These are phyloP conservation scores for Terfezia boudieri DNA, from an alignment of 495 filamentous ascomycete genomes.

Conservation along the genomic window DNA sequence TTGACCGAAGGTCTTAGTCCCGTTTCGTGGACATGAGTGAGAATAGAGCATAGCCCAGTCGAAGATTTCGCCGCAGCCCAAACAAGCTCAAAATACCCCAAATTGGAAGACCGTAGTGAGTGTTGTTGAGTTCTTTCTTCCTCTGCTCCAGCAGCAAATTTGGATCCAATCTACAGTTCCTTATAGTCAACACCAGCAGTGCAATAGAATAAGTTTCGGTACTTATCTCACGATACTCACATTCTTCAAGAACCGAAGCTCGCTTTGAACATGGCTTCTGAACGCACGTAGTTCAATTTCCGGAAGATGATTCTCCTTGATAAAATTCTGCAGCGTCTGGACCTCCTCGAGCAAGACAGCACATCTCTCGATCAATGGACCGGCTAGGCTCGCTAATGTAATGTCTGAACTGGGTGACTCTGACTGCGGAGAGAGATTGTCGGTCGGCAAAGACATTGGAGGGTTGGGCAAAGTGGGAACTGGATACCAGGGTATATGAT, in stretches of 20 bases:
- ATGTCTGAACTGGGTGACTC: too few relatives aligned
- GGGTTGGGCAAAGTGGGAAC: too few relatives aligned
- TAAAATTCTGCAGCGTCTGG: constrained; percentile 10
- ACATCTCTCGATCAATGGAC: constrained; percentile 12
- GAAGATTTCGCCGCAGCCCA: constrained; percentile 15
- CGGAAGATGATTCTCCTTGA: constrained; percentile 9
- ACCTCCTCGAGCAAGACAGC: constrained; percentile 10
- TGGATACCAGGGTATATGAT: too few relatives aligned
- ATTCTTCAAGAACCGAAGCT: constrained; percentile 3
- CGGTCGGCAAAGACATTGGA: too few relatives aligned
- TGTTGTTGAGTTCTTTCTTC: constrained; percentile 11
- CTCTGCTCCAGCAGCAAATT: not conserved
- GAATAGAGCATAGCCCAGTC: constrained; percentile 15
- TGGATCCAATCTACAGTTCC: not conserved
- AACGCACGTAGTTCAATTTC: constrained; percentile 16
- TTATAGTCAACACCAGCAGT: not conserved
- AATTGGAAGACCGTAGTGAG: constrained; percentile 11
- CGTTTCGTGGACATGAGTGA: constrained; percentile 8
- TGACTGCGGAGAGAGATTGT: too few relatives aligned
- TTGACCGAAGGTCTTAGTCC: constrained; percentile 1
- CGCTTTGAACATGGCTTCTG: constrained; percentile 8
- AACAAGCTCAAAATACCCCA: constrained; percentile 15
- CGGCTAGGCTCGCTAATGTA: constrained; percentile 1
- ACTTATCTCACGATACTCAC: not conserved
- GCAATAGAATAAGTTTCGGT: too few relatives aligned